phyloP scores from a whole-genome alignment of 2,329 filamentous ascomycete genomes.

The Pezicula radicicola region DNA sequence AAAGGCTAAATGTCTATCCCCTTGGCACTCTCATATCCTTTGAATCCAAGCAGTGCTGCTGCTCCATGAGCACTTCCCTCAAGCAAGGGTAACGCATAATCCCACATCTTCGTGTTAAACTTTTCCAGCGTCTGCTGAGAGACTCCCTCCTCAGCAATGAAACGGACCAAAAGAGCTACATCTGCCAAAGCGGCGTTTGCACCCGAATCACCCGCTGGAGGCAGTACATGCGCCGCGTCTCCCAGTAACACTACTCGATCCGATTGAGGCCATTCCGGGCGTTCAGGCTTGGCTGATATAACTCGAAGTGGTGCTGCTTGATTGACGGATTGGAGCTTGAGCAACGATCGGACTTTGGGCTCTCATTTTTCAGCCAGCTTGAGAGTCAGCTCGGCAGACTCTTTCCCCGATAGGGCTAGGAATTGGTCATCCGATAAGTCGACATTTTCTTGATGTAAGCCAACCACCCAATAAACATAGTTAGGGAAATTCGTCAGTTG shows the following conservation, averaged over 20 bases:
- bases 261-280: conserved; percentile 7
- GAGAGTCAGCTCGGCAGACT: conserved; percentile 7
- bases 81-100: conserved; percentile 4
- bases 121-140: conserved; percentile 1
- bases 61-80: conserved; percentile 4
- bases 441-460: conserved; percentile 1
- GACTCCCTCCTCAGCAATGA: conserved; percentile 1
- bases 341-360: conserved; percentile 7
- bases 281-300: conserved; percentile 9
- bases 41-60: conserved; percentile 6
- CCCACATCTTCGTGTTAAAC: conserved; percentile 6
- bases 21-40: conserved; percentile 6
- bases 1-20: not conserved
- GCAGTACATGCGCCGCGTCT: conserved; percentile 14
- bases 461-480: conserved; percentile 8
- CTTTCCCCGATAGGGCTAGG: conserved; percentile 2
- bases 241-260: conserved; percentile 9
- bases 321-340: conserved; percentile 10
- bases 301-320: conserved; percentile 10
- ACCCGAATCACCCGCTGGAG: conserved; percentile 15
- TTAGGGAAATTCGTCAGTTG: not conserved
- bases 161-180: conserved; percentile 1
- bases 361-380: conserved; percentile 11
- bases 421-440: conserved; percentile 4
- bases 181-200: conserved; percentile 19